Conservation (phyloP, 2,329 filamentous ascomycete genomes). For the Microdochium trichocladiopsis region DNA sequence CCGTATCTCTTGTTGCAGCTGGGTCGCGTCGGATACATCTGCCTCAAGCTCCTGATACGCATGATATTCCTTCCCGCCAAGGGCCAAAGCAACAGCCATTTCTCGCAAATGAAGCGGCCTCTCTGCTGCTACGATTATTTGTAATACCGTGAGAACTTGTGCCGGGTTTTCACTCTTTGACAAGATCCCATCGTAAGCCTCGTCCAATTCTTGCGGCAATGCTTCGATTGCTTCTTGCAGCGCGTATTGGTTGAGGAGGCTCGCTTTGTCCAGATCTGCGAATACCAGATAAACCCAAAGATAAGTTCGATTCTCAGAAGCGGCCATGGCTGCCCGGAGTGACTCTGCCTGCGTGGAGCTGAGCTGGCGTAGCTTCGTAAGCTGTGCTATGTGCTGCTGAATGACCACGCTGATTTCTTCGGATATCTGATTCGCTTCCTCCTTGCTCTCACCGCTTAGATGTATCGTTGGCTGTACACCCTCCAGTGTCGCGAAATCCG, state of each 20-base stretch:
- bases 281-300: conserved; percentile 15
- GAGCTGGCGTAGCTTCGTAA: conserved; percentile 1
- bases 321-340: conserved; percentile 3
- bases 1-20: conserved; percentile 12
- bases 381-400: conserved; percentile 9
- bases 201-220: conserved; percentile 15
- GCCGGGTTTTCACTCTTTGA: conserved; percentile 13
- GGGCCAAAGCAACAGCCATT: conserved; percentile 19
- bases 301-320: conserved; percentile 13
- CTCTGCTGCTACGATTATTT: conserved; percentile 23
- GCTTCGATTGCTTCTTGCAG: conserved; percentile 7
- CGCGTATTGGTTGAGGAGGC: conserved; percentile 4
- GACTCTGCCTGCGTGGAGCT: conserved; percentile 1
- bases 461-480: conserved; percentile 16
- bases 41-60: conserved; percentile 5
- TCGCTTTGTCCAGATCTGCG: conserved; percentile 6
- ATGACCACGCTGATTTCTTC: conserved; percentile 22
- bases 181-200: conserved; percentile 27
- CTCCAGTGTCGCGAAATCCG: conserved; percentile 12
- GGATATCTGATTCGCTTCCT: conserved; percentile 17
- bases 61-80: conserved; percentile 6
- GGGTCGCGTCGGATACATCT: neutral
- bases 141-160: conserved; percentile 21
- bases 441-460: conserved; percentile 18
- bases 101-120: conserved; percentile 24